These are phyloP conservation scores for Daldinia concentrica DNA, from an alignment of 495 filamentous ascomycete species.

Conservation along the genomic window DNA sequence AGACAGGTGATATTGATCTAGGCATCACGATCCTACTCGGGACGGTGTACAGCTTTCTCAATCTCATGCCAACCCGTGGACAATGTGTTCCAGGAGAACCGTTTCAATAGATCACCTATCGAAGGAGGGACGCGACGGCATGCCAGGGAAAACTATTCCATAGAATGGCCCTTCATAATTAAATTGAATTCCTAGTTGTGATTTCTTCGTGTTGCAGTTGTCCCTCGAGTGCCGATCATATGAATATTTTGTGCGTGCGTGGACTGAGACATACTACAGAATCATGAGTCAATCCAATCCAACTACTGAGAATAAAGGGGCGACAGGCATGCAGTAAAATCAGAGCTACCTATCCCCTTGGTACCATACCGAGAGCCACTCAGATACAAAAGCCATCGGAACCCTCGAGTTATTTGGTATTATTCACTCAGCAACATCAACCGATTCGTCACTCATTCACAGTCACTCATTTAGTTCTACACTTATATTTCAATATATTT, in stretches of 20 bases:
- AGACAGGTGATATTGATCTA: neutral
- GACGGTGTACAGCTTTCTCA: neutral
- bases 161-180: constrained; percentile 9
- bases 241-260: neutral
- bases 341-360: neutral
- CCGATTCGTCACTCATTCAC: constrained; percentile 28
- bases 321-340: constrained; percentile 20
- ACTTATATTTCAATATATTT: neutral
- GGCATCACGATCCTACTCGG: too few relatives aligned
- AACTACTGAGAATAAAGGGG: constrained; percentile 20
- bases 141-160: constrained; percentile 3
- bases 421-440: constrained; percentile 16
- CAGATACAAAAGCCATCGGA: constrained; percentile 28
- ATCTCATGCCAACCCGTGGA: constrained; percentile 5
- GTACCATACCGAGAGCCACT: neutral
- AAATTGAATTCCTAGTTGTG: constrained; percentile 24
- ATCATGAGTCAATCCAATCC: constrained; percentile 30
- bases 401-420: neutral
- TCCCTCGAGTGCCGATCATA: constrained; percentile 29
- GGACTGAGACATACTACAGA: constrained; percentile 25
- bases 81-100: neutral
- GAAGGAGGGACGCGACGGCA: constrained; percentile 2
- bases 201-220: neutral
- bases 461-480: constrained; percentile 27
- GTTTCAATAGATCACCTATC: constrained; percentile 5